Base-by-base conservation (phyloP, 805 yeast genomes). In the Metschnikowia cubensis region DNA sequence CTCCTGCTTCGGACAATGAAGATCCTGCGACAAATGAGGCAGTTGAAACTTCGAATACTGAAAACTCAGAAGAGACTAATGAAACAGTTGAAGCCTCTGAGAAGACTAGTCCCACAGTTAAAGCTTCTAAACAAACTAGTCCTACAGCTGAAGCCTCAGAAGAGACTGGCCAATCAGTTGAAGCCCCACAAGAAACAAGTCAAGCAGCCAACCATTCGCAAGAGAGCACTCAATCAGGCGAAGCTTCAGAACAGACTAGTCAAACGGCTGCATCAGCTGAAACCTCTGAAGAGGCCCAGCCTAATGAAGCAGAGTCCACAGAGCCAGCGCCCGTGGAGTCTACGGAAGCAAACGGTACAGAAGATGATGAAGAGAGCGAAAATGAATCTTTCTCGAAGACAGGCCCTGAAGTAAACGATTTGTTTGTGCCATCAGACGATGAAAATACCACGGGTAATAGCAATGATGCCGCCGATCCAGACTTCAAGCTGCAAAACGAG, bases 371-470 rank as follows among this genome's bases (percentile, higher is more conserved):
- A 42, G 38, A 34, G 49, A 15, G 18, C 17, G 50, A 51, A 11
- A 25, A 11, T 14, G 32, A 25, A 41, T 14, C 53, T n/a, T 8
- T 15, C 4, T 14, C 46, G 8, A 14, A 32, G 45, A 31, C 11
- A 35, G 17, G 15, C 7, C 46, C 35, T 15, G 55, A 47, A 15
- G 38, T 46, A 5, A 52, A 54, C 33, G 46, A 43, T 10, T 37
- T 56, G 35, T 55, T 55, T 36, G 53, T 53, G 6, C 59, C 35
- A 3, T 47, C 51, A 3, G 57, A 54, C 14, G 54, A 50, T 3
- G 59, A 56, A 2, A 56, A 48, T 32, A 50, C 32, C 3, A 50
- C 31, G 22, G 57, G 54, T 1, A 54, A 53, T 7, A 45, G 35
- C 7, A 31, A 50, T 0, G 46, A 53, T 6, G 42, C 44, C 2